phyloP scores from a whole-genome alignment of 202 grass and related monocot genomes.

The Panicum hallii region DNA sequence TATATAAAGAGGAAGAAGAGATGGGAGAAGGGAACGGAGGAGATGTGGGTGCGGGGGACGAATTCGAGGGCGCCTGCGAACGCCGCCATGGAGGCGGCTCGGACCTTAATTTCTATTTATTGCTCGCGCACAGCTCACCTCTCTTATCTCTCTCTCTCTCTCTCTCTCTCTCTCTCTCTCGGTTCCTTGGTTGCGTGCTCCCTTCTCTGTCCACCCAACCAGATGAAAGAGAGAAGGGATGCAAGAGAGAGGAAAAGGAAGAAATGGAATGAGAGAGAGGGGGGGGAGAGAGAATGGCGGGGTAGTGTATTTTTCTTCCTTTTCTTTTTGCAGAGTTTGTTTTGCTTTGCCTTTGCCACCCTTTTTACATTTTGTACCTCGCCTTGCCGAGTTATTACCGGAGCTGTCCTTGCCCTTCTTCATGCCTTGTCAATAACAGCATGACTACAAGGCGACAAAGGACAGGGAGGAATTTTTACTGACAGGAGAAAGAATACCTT shows the following conservation, averaged over 20 bases:
- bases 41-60: slow-evolving; percentile 40
- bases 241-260: slow-evolving; percentile 10
- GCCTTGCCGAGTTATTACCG: slow-evolving; percentile 49
- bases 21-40: slow-evolving; percentile 16
- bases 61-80: slow-evolving; percentile 73
- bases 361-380: slow-evolving; percentile 41
- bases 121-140: slow-evolving; percentile 52
- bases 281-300: slow-evolving; percentile 1
- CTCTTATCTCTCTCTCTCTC: slow-evolving; percentile 13
- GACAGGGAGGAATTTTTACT: slow-evolving; percentile 57
- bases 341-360: slow-evolving; percentile 33
- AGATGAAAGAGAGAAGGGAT: slow-evolving; percentile 42
- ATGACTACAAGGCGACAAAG: slow-evolving; percentile 59
- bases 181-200: slow-evolving; percentile 9
- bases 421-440: slow-evolving; percentile 50
- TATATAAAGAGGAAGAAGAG: slow-evolving; percentile 62
- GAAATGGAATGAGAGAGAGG: slow-evolving; percentile 1
- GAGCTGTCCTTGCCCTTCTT: not conserved
- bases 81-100: slow-evolving; percentile 87
- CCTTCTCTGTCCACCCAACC: slow-evolving; percentile 50
- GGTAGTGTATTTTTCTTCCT: slow-evolving; percentile 5
- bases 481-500: slow-evolving; percentile 56
- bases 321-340: slow-evolving; percentile 18
- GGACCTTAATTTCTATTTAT: slow-evolving; percentile 86
- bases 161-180: not conserved